phyloP scores from a whole-genome alignment of 164 flowering plant genomes.

The Cinnamomum chago region DNA sequence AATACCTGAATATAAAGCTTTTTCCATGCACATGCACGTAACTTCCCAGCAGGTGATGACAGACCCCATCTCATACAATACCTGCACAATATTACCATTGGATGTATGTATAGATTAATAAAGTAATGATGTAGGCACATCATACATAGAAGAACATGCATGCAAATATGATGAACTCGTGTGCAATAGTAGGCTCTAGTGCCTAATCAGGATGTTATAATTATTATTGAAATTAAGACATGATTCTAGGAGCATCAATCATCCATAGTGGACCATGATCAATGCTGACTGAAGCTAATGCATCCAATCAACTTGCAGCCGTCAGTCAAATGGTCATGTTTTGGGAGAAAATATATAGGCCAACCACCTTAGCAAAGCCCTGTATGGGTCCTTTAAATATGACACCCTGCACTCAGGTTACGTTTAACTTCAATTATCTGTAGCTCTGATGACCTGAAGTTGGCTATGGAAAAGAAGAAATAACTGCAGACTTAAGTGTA shows the following conservation, averaged over 20 bases:
- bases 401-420: no score
- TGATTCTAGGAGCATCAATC: no score
- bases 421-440: no score
- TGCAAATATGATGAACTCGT: background rate
- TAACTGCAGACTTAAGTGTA: no score
- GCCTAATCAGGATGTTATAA: background rate
- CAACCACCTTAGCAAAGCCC: background rate
- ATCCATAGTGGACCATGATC: no score
- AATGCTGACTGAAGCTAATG: no score
- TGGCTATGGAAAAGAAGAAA: no score
- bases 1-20: slow-evolving; percentile 82
- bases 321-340: no score
- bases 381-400: no score
- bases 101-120: background rate
- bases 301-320: no score
- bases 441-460: no score
- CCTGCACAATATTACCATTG: slow-evolving; percentile 27
- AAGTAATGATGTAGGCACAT: background rate
- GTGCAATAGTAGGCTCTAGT: background rate
- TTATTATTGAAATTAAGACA: background rate
- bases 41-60: slow-evolving; percentile 41
- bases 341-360: no score
- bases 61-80: slow-evolving; percentile 92
- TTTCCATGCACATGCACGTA: slow-evolving; percentile 83
- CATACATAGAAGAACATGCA: background rate